These are phyloP conservation scores for Pezicula rhizophila DNA, from an alignment of 2,329 filamentous ascomycete genomes.

Conservation along the genomic window DNA sequence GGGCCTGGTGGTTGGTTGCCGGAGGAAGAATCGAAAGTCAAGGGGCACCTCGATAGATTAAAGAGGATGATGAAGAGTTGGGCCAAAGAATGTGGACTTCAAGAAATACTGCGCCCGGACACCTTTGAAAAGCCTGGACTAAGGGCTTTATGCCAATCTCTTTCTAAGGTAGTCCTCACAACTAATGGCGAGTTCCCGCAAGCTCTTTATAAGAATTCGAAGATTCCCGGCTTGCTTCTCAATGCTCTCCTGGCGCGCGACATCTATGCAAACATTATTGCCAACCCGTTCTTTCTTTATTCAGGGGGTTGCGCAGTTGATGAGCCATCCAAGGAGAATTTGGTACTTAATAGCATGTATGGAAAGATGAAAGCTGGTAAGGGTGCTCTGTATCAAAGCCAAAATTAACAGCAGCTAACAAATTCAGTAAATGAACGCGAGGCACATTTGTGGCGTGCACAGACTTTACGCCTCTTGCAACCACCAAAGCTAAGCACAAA, in stretches of 20 bases:
- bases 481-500: too few relatives aligned
- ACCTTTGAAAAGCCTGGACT: not conserved
- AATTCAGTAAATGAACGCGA: too few relatives aligned
- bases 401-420: too few relatives aligned
- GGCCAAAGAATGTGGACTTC: conserved; percentile 2
- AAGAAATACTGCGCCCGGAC: not conserved
- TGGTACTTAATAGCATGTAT: conserved; percentile 7
- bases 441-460: too few relatives aligned
- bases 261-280: conserved; percentile 6
- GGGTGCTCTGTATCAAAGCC: too few relatives aligned
- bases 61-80: conserved; percentile 9
- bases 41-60: conserved; percentile 5
- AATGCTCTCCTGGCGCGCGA: conserved; percentile 12
- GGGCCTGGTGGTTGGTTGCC: conserved; percentile 11
- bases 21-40: conserved; percentile 6
- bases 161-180: not conserved
- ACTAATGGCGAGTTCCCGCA: conserved; percentile 3
- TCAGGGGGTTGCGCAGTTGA: not conserved
- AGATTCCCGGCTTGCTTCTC: conserved; percentile 8
- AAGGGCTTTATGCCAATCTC: not conserved
- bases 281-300: conserved; percentile 9
- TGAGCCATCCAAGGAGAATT: not conserved
- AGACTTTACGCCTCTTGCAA: too few relatives aligned
- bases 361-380: not conserved
- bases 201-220: conserved; percentile 1